Percentiles rank a stretch among this genome's conserved stretches.
phyloP scores from a whole-genome alignment of 176 grass and related monocot genomes.

The Aegilops sharonensis region DNA sequence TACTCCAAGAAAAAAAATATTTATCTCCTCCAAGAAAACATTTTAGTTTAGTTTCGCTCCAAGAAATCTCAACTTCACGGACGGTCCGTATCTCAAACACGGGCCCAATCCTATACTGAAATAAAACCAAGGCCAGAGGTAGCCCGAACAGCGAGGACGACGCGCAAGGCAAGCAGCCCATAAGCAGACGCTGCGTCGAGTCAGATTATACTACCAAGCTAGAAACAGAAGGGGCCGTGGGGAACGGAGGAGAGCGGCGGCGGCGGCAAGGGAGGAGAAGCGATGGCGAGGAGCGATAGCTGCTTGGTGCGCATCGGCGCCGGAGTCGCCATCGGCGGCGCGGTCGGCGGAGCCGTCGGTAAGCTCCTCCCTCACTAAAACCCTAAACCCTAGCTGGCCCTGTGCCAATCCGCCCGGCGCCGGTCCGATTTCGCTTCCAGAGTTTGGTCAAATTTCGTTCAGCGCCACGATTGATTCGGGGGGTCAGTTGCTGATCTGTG shows the following conservation, averaged over 20 bases:
- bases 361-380: slow-evolving; percentile 19
- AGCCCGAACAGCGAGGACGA: neutral
- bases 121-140: neutral
- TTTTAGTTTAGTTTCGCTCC: neutral
- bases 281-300: slow-evolving; percentile 55
- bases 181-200: neutral
- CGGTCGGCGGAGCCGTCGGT: slow-evolving; percentile 86
- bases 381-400: slow-evolving; percentile 51
- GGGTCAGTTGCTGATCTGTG: slow-evolving; percentile 9
- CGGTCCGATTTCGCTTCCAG: neutral
- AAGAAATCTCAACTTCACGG: neutral
- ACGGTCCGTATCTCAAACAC: neutral
- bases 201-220: neutral
- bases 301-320: slow-evolving; percentile 76
- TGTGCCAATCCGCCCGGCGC: neutral
- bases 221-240: neutral
- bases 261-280: neutral
- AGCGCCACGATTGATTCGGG: neutral
- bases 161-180: slow-evolving; percentile 21
- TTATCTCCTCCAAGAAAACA: neutral
- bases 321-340: slow-evolving; percentile 70
- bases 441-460: neutral
- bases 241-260: neutral
- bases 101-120: neutral
- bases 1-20: neutral